Evolutionary conservation across 2,329 filamentous ascomycete genomes (phyloP).

Genomic region (Zopfia rhizophila): DNA sequence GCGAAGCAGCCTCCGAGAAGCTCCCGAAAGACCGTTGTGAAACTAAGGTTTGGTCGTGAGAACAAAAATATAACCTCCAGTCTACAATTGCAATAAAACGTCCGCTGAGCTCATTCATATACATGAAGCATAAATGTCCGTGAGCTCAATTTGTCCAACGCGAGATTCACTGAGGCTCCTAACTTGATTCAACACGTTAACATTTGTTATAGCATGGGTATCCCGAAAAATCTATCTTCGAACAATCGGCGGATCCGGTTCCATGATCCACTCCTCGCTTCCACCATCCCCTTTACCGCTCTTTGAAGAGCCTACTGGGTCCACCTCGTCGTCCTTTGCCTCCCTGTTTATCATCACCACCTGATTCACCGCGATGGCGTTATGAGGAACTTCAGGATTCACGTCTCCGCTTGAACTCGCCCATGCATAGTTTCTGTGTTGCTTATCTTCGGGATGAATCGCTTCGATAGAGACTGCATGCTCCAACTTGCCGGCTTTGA

Average conservation of each 20-base stretch:
- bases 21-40: too few relatives aligned
- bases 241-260: slow-evolving; percentile 2
- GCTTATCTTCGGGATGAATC: slow-evolving; percentile 5
- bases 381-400: slow-evolving; percentile 13
- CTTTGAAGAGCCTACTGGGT: slow-evolving; percentile 1
- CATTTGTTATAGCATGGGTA: too few relatives aligned
- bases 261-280: slow-evolving; percentile 33
- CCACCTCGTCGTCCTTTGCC: slow-evolving; percentile 5
- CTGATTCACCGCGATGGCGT: slow-evolving; percentile 27
- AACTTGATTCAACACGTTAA: too few relatives aligned
- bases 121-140: too few relatives aligned
- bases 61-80: too few relatives aligned
- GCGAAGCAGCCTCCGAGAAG: too few relatives aligned
- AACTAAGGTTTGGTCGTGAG: too few relatives aligned
- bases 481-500: slow-evolving; percentile 10
- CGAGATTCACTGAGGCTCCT: too few relatives aligned
- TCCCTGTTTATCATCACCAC: slow-evolving; percentile 22
- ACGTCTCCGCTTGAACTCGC: slow-evolving; percentile 22
- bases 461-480: slow-evolving; percentile 8
- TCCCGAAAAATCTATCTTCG: too few relatives aligned
- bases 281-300: slow-evolving; percentile 21
- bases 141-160: too few relatives aligned
- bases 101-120: too few relatives aligned
- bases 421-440: slow-evolving; percentile 27
- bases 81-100: too few relatives aligned